Base-by-base conservation (phyloP, 306 rosid species). In the Rosa rugosa region DNA sequence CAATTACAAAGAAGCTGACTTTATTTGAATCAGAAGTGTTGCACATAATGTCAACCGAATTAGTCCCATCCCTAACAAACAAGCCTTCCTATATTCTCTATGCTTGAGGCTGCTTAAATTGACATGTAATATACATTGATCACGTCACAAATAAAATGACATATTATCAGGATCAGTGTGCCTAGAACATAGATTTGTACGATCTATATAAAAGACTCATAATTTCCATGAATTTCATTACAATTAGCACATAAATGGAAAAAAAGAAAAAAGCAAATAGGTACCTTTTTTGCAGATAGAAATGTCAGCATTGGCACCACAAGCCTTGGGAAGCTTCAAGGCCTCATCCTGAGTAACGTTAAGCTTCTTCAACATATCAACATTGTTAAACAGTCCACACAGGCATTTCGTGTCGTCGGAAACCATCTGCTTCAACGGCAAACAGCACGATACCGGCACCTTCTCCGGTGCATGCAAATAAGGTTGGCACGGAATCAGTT, bases 301-400 rank as follows among this genome's bases (percentile, higher is more conserved):
- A 25, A 76, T 1, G 38, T 90, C 83, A 67, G 46, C 73, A 1
- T 77, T 2, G 3, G 80, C 18, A 56, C 80, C 86, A 60, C 96
- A 94, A 8, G 92, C 89, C 56, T 56, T 54, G 0, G 94, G 88
- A 22, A 92, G 90, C 79, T 84, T 81, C 84, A 86, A 23, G 6
- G 82, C 75, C 4, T 88, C 83, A 0, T 76, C 85, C 86, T 79
- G 80, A 16, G 94, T 56, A 5, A 79, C 7, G 7, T 83, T 79
- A 11, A 88, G 1, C 49, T 77, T 34, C 1, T 38, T 11, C 31
- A 85, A 68, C 6, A 87, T 0, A 1, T 75, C 47, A 12, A 50
- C 69, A 8, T 89, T 51, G 69, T 50, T 67, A 25, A 86, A n/a
- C 71, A 89, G 8, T 12, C 27, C 38, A 75, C 98, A 94, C 1